Percentiles rank a stretch among this genome's conserved stretches.
Evolutionary conservation across 2,329 filamentous ascomycete species (phyloP).

Genomic region (Knufia fluminis): DNA sequence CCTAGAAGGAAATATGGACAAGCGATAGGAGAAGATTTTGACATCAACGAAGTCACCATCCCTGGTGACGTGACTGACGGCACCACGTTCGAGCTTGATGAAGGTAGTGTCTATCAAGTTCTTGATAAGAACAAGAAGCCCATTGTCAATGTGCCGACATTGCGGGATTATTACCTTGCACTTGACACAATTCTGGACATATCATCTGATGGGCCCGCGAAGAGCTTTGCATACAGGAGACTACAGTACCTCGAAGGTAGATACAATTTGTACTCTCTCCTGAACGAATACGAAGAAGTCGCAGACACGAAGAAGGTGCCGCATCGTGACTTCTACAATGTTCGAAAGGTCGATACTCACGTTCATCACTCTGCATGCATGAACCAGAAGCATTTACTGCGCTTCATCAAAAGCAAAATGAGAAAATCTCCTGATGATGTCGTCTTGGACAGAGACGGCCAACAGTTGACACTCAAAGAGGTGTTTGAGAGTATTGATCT

Average conservation of each 20-base stretch:
- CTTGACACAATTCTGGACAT: conserved; percentile 75
- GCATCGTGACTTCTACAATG: conserved; percentile 98
- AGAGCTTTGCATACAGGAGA: conserved; percentile 91
- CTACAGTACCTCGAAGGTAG: conserved; percentile 94
- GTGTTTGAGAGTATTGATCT: conserved; percentile 97
- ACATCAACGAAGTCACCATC: conserved; percentile 60
- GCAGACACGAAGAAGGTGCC: conserved; percentile 96
- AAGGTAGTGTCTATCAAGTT: conserved; percentile 83
- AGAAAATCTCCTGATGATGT: conserved; percentile 94
- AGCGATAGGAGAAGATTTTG: conserved; percentile 86
- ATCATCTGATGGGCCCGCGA: conserved; percentile 92
- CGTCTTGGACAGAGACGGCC: conserved; percentile 84
- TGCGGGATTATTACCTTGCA: conserved; percentile 93
- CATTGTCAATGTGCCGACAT: conserved; percentile 74
- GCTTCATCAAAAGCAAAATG: conserved; percentile 99
- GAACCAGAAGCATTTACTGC: conserved; percentile 97
- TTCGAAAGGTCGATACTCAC: conserved; percentile 96
- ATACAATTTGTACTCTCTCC: conserved; percentile 83
- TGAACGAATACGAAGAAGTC: conserved; percentile 97
- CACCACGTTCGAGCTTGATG: conserved; percentile 70
- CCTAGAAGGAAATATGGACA: conserved; percentile 71
- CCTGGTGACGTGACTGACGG: conserved; percentile 63
- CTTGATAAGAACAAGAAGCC: conserved; percentile 61
- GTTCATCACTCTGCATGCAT: conserved; percentile 98
- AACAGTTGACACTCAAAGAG: conserved; percentile 79